A percentile compares a stretch with the other conserved stretches of the same genome.
These are phyloP conservation scores for Lichtheimia corymbifera DNA, from an alignment of 371 early-diverging fungal genomes.

Conservation along the genomic window DNA sequence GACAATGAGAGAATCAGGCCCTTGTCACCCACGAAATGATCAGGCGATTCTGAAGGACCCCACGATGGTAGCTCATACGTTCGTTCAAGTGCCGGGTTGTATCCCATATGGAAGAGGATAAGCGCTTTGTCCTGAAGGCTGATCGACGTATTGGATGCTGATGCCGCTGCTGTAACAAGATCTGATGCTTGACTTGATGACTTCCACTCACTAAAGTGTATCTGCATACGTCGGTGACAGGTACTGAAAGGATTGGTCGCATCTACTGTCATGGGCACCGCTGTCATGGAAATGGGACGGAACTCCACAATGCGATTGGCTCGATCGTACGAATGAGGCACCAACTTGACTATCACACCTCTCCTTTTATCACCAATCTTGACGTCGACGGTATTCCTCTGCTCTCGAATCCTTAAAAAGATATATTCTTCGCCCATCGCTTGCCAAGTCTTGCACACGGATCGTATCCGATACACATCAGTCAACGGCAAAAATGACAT, in stretches of 20 bases:
- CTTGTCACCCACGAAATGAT: slow-evolving; percentile 43
- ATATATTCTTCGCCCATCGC: slow-evolving; percentile 33
- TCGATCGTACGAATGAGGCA: slow-evolving; percentile 28
- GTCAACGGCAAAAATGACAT: slow-evolving; percentile 32
- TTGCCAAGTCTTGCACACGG: slow-evolving; percentile 28
- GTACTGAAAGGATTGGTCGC: slow-evolving; percentile 18
- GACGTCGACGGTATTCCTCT: slow-evolving; percentile 21
- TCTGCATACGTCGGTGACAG: slow-evolving; percentile 30
- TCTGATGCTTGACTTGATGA: background rate
- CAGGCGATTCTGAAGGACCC: slow-evolving; percentile 7
- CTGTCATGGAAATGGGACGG: slow-evolving; percentile 14
- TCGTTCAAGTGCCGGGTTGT: slow-evolving; percentile 43
- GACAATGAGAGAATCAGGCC: slow-evolving; percentile 34
- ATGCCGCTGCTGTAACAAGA: background rate
- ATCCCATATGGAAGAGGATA: slow-evolving; percentile 35
- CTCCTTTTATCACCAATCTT: slow-evolving; percentile 27
- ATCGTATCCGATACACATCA: slow-evolving; percentile 36
- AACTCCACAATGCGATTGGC: slow-evolving; percentile 44
- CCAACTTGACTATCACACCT: slow-evolving; percentile 17
- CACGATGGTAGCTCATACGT: slow-evolving; percentile 36
- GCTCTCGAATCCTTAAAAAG: slow-evolving; percentile 26
- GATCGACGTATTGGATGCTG: slow-evolving; percentile 8
- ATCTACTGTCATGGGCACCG: slow-evolving; percentile 5
- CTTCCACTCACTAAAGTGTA: slow-evolving; percentile 37
- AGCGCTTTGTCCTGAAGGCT: slow-evolving; percentile 33